Evolutionary conservation across 176 grass and related monocot genomes (phyloP).

Genomic region (Poa pratensis): DNA sequence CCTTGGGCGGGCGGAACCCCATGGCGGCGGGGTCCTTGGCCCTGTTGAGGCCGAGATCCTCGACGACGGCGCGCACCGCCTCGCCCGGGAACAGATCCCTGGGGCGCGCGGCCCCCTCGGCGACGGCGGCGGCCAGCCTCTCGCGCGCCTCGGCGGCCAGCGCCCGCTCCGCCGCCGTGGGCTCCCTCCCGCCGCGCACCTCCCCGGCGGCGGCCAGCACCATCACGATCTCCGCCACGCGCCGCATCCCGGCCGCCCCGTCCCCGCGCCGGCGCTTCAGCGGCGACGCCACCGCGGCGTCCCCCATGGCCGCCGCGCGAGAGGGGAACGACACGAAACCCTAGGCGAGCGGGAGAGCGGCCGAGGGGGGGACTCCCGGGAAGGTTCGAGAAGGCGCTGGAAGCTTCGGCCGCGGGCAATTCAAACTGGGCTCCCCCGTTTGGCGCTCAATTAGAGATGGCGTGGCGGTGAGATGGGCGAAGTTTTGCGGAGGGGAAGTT

Average conservation of each 20-base stretch:
- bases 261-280: conserved; percentile 57
- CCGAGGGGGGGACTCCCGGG: conserved; percentile 34
- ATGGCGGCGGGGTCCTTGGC: conserved; percentile 66
- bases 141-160: conserved; percentile 82
- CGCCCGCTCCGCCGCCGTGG: conserved; percentile 77
- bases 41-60: conserved; percentile 92
- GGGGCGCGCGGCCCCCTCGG: conserved; percentile 56
- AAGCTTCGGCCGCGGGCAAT: conserved; percentile 36
- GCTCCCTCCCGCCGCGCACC: conserved; percentile 78
- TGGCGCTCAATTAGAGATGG: conserved; percentile 71
- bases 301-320: conserved; percentile 45
- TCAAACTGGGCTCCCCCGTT: conserved; percentile 62
- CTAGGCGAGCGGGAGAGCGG: conserved; percentile 37
- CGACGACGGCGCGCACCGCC: conserved; percentile 77
- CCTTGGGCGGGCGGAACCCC: conserved; percentile 79
- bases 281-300: conserved; percentile 35
- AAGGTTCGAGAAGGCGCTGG: conserved; percentile 37
- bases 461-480: conserved; percentile 59
- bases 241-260: conserved; percentile 58
- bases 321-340: conserved; percentile 34
- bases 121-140: conserved; percentile 59
- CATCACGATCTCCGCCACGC: conserved; percentile 97
- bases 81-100: conserved; percentile 96
- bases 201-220: conserved; percentile 76
- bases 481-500: conserved; percentile 22